phyloP scores from a whole-genome alignment of 2,329 filamentous ascomycete species.

The Hirsutella thompsonii region DNA sequence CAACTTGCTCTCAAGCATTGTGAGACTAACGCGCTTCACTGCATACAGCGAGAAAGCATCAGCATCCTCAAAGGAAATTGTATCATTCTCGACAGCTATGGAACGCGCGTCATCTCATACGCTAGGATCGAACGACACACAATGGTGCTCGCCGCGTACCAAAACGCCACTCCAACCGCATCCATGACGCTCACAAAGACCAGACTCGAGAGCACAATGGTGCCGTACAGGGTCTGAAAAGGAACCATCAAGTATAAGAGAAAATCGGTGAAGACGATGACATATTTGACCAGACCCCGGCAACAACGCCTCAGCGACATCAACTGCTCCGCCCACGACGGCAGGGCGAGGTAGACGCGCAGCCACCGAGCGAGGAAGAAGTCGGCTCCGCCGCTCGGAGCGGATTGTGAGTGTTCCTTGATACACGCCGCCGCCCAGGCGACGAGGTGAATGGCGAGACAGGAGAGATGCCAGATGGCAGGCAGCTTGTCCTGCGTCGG shows the following conservation, averaged over 20 bases:
- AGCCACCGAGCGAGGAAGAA: too few relatives aligned
- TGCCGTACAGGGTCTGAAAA: slow-evolving; percentile 13
- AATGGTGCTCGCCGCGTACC: not conserved
- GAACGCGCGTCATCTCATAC: too few relatives aligned
- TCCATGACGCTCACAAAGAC: slow-evolving; percentile 9
- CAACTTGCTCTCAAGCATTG: too few relatives aligned
- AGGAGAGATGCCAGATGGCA: slow-evolving; percentile 13
- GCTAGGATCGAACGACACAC: not conserved
- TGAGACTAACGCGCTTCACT: too few relatives aligned
- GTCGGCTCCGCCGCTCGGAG: too few relatives aligned
- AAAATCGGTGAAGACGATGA: slow-evolving; percentile 1
- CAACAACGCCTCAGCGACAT: not conserved
- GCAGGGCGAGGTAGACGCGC: not conserved
- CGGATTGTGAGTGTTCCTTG: too few relatives aligned
- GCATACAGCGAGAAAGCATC: too few relatives aligned
- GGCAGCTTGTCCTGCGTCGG: slow-evolving; percentile 9
- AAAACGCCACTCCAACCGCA: not conserved
- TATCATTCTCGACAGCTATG: too few relatives aligned
- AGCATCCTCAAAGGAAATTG: too few relatives aligned
- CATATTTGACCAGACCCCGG: not conserved
- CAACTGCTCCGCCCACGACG: not conserved
- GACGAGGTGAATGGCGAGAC: slow-evolving; percentile 10
- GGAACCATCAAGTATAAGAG: slow-evolving; percentile 8
- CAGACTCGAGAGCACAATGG: slow-evolving; percentile 11
- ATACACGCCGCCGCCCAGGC: slow-evolving; percentile 2